These are phyloP conservation scores for Meredithiella fracta DNA, from an alignment of 2,329 filamentous ascomycete genomes.

Conservation along the genomic window DNA sequence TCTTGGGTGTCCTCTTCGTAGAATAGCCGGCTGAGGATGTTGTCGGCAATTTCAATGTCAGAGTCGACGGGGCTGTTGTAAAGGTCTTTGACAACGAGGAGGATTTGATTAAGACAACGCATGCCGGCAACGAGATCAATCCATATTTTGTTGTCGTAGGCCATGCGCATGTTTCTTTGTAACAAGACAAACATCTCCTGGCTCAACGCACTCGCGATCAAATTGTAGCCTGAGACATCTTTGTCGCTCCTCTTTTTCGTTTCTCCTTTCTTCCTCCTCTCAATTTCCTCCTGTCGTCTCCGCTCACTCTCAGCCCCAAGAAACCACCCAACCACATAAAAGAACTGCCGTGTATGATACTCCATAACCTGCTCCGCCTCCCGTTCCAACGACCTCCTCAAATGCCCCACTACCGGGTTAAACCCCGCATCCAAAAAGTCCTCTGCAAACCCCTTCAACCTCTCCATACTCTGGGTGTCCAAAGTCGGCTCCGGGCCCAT, in stretches of 20 bases:
- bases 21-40: conserved; percentile 92
- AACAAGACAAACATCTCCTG: conserved; percentile 89
- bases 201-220: conserved; percentile 78
- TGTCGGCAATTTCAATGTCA: conserved; percentile 96
- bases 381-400: conserved; percentile 78
- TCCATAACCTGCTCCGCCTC: conserved; percentile 68
- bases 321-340: conserved; percentile 89
- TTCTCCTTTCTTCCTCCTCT: conserved; percentile 24
- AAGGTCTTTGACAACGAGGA: conserved; percentile 89
- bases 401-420: conserved; percentile 72
- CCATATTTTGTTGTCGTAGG: conserved; percentile 74
- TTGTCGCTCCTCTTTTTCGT: conserved; percentile 21
- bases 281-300: conserved; percentile 39
- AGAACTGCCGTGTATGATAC: conserved; percentile 70
- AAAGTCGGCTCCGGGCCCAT: conserved; percentile 60
- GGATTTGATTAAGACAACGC: conserved; percentile 87
- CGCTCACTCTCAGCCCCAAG: conserved; percentile 68
- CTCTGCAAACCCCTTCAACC: conserved; percentile 68
- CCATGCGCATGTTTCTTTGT: conserved; percentile 64
- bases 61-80: conserved; percentile 66
- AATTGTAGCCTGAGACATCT: conserved; percentile 59
- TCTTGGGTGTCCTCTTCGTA: conserved; percentile 95
- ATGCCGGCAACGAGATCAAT: conserved; percentile 72
- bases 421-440: conserved; percentile 93
- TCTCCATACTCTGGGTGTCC: conserved; percentile 54